Conservation (phyloP, 768 basidiomycete genomes). For the Polyporus arcularius region DNA sequence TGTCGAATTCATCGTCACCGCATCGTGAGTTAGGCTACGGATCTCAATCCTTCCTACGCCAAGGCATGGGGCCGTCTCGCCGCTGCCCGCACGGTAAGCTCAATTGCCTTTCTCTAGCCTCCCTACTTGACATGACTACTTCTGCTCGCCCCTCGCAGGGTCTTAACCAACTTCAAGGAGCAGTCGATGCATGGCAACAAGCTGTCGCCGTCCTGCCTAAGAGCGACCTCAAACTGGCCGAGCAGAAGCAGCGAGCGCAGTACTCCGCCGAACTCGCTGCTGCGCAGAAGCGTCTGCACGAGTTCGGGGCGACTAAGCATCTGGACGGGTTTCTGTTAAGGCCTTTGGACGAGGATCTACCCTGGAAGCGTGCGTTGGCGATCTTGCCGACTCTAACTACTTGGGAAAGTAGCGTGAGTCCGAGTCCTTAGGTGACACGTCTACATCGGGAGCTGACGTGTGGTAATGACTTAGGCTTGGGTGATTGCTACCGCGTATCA, state of each 20-base stretch:
- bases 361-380: constrained; percentile 19
- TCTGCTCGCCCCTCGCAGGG: constrained; percentile 7
- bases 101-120: neutral
- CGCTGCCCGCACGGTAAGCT: constrained; percentile 10
- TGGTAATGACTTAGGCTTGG: constrained; percentile 16
- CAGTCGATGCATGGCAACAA: constrained; percentile 24
- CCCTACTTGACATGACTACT: neutral
- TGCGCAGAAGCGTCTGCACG: neutral
- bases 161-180: constrained; percentile 1
- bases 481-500: constrained; percentile 1
- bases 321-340: neutral
- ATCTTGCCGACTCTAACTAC: neutral
- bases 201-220: constrained; percentile 33
- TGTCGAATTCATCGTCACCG: neutral
- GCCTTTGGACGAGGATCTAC: neutral
- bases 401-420: neutral
- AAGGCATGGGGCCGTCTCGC: constrained; percentile 26
- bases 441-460: neutral
- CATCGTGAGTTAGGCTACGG: constrained; percentile 18
- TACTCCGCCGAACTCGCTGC: constrained; percentile 18
- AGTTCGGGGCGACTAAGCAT: neutral
- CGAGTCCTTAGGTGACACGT: neutral
- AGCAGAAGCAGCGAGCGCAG: constrained; percentile 38
- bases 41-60: constrained; percentile 21
- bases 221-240: constrained; percentile 30